These are phyloP conservation scores for Phaseolus lunatus DNA, from an alignment of 306 rosid genomes.

Conservation along the genomic window DNA sequence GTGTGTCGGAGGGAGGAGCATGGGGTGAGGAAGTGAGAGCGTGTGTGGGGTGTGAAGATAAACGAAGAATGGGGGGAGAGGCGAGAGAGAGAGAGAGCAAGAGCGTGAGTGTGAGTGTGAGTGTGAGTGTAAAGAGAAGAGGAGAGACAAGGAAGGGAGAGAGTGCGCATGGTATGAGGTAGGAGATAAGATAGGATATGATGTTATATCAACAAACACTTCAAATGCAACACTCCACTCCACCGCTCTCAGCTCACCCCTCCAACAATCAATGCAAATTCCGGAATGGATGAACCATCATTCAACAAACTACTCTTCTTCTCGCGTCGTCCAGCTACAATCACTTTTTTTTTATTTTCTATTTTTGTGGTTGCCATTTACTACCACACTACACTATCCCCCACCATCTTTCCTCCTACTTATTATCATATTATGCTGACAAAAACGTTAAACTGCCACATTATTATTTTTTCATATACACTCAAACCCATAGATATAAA, in stretches of 20 bases:
- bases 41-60: conserved; percentile 59
- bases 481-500: too few species aligned
- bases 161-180: conserved; percentile 68
- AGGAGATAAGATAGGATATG: too few species aligned
- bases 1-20: conserved; percentile 85
- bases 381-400: not conserved
- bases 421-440: too few species aligned
- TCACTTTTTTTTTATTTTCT: not conserved
- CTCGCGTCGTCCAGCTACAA: not conserved
- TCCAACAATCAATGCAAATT: too few species aligned
- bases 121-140: conserved; percentile 36
- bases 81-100: not conserved
- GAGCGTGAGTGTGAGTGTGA: too few species aligned
- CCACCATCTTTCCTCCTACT: too few species aligned
- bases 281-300: not conserved
- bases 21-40: conserved; percentile 66
- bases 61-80: conserved; percentile 48
- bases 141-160: conserved; percentile 64
- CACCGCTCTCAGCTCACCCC: too few species aligned
- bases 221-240: too few species aligned
- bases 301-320: not conserved
- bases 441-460: too few species aligned
- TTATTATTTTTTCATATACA: too few species aligned
- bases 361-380: conserved; percentile 43
- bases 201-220: too few species aligned